phyloP scores from a whole-genome alignment of 805 yeast genomes.

The Saccharomyces kudriavzevii region DNA sequence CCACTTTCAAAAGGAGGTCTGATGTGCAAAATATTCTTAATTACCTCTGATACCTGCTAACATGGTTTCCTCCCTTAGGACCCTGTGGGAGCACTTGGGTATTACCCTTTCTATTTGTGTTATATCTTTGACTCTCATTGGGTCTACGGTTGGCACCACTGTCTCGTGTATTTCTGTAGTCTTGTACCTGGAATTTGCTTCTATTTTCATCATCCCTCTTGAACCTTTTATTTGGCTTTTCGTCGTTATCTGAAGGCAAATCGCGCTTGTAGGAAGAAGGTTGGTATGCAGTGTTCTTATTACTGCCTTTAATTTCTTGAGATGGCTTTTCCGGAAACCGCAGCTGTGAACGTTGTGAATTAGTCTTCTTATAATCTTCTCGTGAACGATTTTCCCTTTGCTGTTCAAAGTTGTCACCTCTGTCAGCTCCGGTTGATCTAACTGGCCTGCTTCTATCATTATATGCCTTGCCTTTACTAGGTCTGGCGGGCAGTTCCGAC shows the following conservation, averaged over 20 bases:
- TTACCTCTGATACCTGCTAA: constrained; percentile 19
- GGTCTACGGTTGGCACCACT: background rate
- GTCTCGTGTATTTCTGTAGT: background rate
- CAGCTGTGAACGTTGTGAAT: background rate
- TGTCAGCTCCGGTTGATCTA: background rate
- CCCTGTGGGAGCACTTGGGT: constrained; percentile 19
- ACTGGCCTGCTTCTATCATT: background rate
- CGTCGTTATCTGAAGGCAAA: constrained; percentile 5
- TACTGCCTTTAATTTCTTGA: constrained; percentile 4
- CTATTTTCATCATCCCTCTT: background rate
- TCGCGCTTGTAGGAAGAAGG: constrained; percentile 2
- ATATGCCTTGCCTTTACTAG: background rate
- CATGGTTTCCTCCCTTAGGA: constrained; percentile 11
- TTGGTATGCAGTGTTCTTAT: constrained; percentile 1
- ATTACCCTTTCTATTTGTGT: constrained; percentile 2
- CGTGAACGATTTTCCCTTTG: background rate
- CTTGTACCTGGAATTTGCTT: background rate
- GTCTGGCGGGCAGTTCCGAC: background rate
- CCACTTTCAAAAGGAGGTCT: background rate
- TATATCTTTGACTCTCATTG: constrained; percentile 6
- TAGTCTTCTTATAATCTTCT: background rate
- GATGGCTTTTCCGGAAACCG: constrained; percentile 10
- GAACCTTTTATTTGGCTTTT: constrained; percentile 10
- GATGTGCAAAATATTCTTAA: background rate
- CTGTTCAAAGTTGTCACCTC: background rate